phyloP scores from a whole-genome alignment of 176 grass and related monocot genomes.

The Eragrostis curvula region DNA sequence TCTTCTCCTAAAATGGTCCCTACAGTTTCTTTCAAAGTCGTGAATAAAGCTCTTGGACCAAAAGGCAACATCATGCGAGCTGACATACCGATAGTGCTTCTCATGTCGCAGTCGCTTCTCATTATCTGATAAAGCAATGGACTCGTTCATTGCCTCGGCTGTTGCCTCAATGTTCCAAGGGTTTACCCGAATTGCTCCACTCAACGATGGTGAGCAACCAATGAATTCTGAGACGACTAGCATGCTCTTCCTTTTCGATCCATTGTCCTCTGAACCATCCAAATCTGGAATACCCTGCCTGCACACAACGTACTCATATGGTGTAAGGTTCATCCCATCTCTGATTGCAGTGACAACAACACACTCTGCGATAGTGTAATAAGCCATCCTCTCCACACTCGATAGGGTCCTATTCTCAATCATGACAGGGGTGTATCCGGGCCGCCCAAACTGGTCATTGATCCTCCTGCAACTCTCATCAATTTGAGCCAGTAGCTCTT shows the following conservation, averaged over 20 bases:
- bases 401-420: slow-evolving; percentile 50
- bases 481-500: slow-evolving; percentile 35
- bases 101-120: slow-evolving; percentile 57
- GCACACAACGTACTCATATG: slow-evolving; percentile 72
- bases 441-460: slow-evolving; percentile 40
- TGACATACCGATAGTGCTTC: slow-evolving; percentile 55
- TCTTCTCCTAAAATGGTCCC: slow-evolving; percentile 60
- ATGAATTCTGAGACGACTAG: slow-evolving; percentile 59
- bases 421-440: slow-evolving; percentile 53
- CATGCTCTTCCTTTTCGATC: slow-evolving; percentile 40
- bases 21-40: slow-evolving; percentile 53
- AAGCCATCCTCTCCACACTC: slow-evolving; percentile 61
- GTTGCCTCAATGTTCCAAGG: slow-evolving; percentile 55
- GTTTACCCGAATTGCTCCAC: slow-evolving; percentile 53
- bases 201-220: slow-evolving; percentile 58
- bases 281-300: slow-evolving; percentile 55
- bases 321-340: slow-evolving; percentile 65
- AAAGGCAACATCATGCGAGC: slow-evolving; percentile 53
- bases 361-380: slow-evolving; percentile 62
- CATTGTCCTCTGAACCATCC: slow-evolving; percentile 23
- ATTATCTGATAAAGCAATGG: slow-evolving; percentile 49
- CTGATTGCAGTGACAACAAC: slow-evolving; percentile 62
- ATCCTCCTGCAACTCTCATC: slow-evolving; percentile 45
- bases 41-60: slow-evolving; percentile 59
- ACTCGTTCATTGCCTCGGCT: slow-evolving; percentile 58